Evolutionary conservation across 371 early-diverging fungal genomes (phyloP), one percentile per base, ranked within the genome.

Genomic region (Fennellomyces sp.): DNA sequence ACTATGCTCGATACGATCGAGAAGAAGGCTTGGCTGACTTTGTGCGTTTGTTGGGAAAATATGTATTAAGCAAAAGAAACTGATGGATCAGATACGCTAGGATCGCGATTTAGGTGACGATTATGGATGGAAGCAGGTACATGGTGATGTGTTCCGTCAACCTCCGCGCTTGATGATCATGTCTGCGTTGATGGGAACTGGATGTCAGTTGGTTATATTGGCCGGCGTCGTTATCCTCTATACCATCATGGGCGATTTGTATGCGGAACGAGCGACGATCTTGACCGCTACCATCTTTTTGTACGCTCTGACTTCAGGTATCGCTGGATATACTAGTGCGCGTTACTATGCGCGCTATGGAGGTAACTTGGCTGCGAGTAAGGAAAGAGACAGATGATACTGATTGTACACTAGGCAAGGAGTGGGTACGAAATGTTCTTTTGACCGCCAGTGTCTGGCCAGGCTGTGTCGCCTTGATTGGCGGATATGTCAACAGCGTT

Each of bases 111-210:
- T 93, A 17, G 91, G 90, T 5, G 93, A 93, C 58, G 94, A 94
- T 49, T 93, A 89, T 76, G 95, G 95, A 3, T 94, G 95, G 95
- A 93, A 93, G 66, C 91, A 90, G 63, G 87, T 94, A 1, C 93
- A 94, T 53, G 93, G 91, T 5, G 95, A 94, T 69, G 92, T 94
- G 0, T 94, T 94, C 72, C 82, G 95, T 31, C 80, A 91, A 13
- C 93, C 95, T 26, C 73, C 84, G 30, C 81, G 82, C 13, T 74
- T 90, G 23, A 84, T 87, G 69, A 50, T 90, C 0, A 73, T 94
- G 57, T 56, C 57, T n/a, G 57, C 48, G 12, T 47, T 42, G 47
- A 56, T 56, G 57, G 57, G 42, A 7, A 56, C 57, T 25, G 57
- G 57, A 15, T 56, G 48, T 27, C 57, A 56, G 26, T 47, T 56